Conservation (phyloP, 1,284 basidiomycete species). For the Baeospora myosura region DNA sequence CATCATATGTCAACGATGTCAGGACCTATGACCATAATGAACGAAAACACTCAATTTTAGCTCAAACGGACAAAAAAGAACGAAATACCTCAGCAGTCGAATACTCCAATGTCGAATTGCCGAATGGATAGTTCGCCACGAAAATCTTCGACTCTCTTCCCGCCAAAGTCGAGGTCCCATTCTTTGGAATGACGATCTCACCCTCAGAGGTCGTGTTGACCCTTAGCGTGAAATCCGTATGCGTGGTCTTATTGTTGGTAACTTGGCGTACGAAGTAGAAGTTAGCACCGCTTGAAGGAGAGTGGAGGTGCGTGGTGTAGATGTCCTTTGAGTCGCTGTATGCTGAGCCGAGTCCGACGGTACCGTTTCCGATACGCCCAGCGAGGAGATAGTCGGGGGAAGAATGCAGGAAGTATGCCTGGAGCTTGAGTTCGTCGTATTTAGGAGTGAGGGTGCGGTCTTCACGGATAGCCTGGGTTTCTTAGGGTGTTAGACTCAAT, state of each 20-base stretch:
- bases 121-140: slow-evolving; percentile 37
- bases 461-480: no score
- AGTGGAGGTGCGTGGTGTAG: slow-evolving; percentile 59
- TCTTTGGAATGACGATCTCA: slow-evolving; percentile 40
- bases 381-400: slow-evolving; percentile 54
- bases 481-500: no score
- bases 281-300: slow-evolving; percentile 51
- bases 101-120: slow-evolving; percentile 26
- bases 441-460: slow-evolving; percentile 43
- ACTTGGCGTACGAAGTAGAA: neutral
- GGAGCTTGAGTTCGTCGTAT: slow-evolving; percentile 48
- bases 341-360: slow-evolving; percentile 2
- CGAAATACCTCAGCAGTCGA: slow-evolving; percentile 13
- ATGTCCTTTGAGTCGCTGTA: slow-evolving; percentile 43
- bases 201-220: slow-evolving; percentile 31
- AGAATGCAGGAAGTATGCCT: slow-evolving; percentile 53
- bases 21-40: slow-evolving; percentile 23
- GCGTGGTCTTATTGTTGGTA: slow-evolving; percentile 26
- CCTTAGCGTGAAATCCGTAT: slow-evolving; percentile 45
- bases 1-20: slow-evolving; percentile 29
- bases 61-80: slow-evolving; percentile 2
- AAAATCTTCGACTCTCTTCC: slow-evolving; percentile 38
- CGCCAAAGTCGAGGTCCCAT: slow-evolving; percentile 37
- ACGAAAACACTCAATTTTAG: no score
- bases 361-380: slow-evolving; percentile 40